Conservation (phyloP, 73 alveolate species). For the Paramecium tetraurelia region DNA sequence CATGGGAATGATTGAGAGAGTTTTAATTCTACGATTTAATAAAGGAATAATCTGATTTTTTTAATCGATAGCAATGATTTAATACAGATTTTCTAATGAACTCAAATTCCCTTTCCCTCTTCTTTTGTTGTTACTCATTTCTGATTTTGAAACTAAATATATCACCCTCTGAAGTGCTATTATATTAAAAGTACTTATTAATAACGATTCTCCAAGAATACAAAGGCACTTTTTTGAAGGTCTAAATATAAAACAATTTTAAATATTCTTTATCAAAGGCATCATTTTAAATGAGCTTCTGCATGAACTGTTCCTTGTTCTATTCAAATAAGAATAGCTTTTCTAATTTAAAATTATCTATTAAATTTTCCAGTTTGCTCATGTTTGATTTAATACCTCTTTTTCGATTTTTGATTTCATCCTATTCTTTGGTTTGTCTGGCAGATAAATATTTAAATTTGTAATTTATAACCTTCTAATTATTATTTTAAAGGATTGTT, state of each 20-base stretch:
- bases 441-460: neutral
- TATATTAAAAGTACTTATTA: neutral
- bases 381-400: neutral
- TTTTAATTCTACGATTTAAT: neutral
- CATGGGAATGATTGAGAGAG: neutral
- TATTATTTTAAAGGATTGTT: neutral
- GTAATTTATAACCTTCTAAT: neutral
- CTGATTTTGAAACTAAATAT: neutral
- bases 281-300: neutral
- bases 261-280: neutral
- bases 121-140: neutral
- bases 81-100: neutral
- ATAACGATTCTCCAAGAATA: conserved; percentile 6
- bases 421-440: neutral
- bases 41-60: neutral
- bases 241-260: neutral
- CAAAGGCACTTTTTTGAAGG: neutral
- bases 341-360: neutral
- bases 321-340: neutral
- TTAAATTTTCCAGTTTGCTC: neutral
- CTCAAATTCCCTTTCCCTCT: conserved; percentile 23
- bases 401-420: neutral
- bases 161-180: neutral
- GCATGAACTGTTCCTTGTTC: neutral
- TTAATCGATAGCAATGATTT: neutral